A percentile compares a stretch with the other conserved stretches of the same genome.
Evolutionary conservation across 441 rosid species (phyloP).

Genomic region (Adansonia madagascariensis): DNA sequence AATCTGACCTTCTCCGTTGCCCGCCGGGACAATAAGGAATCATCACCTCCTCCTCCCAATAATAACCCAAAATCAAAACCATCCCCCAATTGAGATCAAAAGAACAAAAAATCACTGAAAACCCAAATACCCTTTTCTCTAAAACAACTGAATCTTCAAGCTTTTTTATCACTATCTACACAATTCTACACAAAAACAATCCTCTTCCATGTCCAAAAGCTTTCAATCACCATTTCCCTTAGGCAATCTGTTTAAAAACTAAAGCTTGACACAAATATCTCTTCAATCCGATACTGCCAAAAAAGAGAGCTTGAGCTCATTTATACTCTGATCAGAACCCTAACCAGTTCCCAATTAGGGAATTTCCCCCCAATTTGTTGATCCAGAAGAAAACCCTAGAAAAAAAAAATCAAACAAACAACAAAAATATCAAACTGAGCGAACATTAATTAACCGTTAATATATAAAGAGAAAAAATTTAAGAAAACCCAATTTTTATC

Average conservation of each 20-base stretch:
- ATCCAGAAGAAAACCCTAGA: constrained; percentile 43
- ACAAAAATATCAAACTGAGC: too few relatives aligned
- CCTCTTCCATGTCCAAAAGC: constrained; percentile 47
- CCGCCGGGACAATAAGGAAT: constrained; percentile 35
- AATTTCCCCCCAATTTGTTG: constrained; percentile 38
- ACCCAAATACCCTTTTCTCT: constrained; percentile 24
- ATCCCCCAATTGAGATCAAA: constrained; percentile 36
- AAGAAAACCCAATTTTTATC: too few relatives aligned
- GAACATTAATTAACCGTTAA: too few relatives aligned
- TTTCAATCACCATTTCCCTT: background rate
- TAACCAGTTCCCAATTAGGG: constrained; percentile 35
- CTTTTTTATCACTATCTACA: constrained; percentile 29
- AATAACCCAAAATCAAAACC: constrained; percentile 34
- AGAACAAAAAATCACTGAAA: constrained; percentile 23
- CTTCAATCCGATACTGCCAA: constrained; percentile 33
- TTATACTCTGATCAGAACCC: constrained; percentile 38
- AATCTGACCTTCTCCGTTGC: constrained; percentile 38
- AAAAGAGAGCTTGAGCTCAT: constrained; percentile 34
- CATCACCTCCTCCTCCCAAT: constrained; percentile 36
- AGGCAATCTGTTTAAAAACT: constrained; percentile 31
- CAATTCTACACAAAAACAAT: constrained; percentile 37
- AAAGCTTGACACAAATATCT: constrained; percentile 25
- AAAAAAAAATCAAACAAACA: constrained; percentile 28
- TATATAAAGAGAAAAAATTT: too few relatives aligned
- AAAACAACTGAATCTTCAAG: constrained; percentile 20